Conservation (phyloP, 2,329 filamentous ascomycete species). For the Blastomyces silverae region DNA sequence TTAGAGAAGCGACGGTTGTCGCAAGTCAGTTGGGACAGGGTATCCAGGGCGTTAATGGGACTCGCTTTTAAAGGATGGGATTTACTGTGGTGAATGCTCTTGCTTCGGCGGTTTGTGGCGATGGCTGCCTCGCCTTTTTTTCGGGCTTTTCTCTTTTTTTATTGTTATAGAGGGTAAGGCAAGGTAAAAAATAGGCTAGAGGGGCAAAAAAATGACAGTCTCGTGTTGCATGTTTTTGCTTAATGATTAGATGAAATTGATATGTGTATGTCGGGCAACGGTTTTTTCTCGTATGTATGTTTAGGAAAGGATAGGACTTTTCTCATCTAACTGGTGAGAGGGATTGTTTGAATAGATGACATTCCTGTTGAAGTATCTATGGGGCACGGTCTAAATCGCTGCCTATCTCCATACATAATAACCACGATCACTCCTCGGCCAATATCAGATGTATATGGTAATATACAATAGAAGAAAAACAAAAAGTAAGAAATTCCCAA, state of each 20-base stretch:
- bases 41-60: constrained; percentile 46
- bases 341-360: neutral
- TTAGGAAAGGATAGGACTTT: neutral
- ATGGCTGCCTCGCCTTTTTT: constrained; percentile 2
- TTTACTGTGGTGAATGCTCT: neutral
- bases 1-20: constrained; percentile 54
- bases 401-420: neutral
- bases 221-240: neutral
- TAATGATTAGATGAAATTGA: constrained; percentile 11
- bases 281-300: neutral
- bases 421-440: neutral
- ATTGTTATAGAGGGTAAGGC: neutral
- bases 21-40: constrained; percentile 52
- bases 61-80: constrained; percentile 23
- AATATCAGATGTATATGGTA: neutral
- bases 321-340: neutral
- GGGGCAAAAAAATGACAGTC: neutral
- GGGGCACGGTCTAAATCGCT: neutral
- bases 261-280: neutral
- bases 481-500: neutral
- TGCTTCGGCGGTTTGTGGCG: neutral
- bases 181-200: neutral
- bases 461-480: neutral
- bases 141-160: neutral
- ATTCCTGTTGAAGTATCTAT: neutral